These are phyloP conservation scores for Penstemon newberryi DNA, from an alignment of 257 asterid species.

Conservation along the genomic window DNA sequence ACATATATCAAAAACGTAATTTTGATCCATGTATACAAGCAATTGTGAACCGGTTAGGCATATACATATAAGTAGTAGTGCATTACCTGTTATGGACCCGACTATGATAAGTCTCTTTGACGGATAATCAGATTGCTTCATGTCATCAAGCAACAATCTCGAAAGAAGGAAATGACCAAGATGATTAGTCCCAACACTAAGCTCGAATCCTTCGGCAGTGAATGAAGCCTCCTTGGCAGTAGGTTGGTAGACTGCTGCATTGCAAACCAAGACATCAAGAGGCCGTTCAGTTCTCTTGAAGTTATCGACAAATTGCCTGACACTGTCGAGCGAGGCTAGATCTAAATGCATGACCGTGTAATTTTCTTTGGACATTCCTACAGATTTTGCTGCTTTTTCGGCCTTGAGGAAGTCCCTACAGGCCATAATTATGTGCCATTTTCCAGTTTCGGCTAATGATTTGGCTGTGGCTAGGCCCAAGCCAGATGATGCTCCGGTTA, in stretches of 20 bases:
- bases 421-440: constrained; percentile 91
- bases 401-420: constrained; percentile 89
- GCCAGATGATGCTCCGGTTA: constrained; percentile 91
- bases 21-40: no score
- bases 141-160: constrained; percentile 75
- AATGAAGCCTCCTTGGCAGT: constrained; percentile 78
- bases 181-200: constrained; percentile 90
- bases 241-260: constrained; percentile 85
- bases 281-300: constrained; percentile 62
- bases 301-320: constrained; percentile 74
- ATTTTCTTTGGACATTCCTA: constrained; percentile 69
- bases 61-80: no score
- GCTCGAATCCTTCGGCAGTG: constrained; percentile 88
- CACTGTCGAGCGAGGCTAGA: constrained; percentile 82
- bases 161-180: constrained; percentile 88
- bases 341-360: constrained; percentile 85
- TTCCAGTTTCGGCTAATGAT: constrained; percentile 75
- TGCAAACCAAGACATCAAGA: constrained; percentile 80
- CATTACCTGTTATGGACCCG: constrained; percentile 67
- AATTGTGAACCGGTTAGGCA: no score
- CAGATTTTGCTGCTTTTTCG: constrained; percentile 76
- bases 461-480: constrained; percentile 87
- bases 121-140: constrained; percentile 80
- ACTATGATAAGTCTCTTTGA: constrained; percentile 87
- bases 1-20: no score